Base-by-base conservation (phyloP, 345 rosid genomes). In the Durio zibethinus region DNA sequence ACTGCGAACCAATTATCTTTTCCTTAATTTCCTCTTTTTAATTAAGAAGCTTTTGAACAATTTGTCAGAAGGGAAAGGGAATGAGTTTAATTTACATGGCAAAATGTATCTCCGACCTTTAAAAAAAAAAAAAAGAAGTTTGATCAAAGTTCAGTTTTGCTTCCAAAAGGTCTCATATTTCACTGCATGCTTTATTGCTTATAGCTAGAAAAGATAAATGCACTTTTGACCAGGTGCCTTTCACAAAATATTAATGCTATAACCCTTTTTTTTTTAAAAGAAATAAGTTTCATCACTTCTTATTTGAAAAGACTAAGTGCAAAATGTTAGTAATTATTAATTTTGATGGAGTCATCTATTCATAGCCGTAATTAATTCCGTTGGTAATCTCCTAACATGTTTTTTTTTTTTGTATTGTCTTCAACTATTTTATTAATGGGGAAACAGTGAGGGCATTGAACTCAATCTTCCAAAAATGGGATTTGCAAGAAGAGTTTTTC, bases 391-490 rank as follows among this genome's bases (percentile, higher is more conserved):
- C 36, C 36, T 68, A 68, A 25, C 53, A 42, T 14, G 36, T 14
- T 68, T 29, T 61, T 5, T 4, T 25, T 25, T 7, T 16, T 61
- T 62, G n/a, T n/a, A n/a, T 38, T 38, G 0, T 0, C 10, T 16
- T n/a, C 40, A 61, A 20, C 27, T 2, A 12, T 70, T 63, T 33
- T 8, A 5, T 29, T 54, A 27, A 48, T 29, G 40, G 40, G 67
- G 25, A 70, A 69, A 48, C 77, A 85, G 92, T 82, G 42, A 62
- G 83, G 36, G 84, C 84, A 4, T 72, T 90, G 82, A 89, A 86
- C 76, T 79, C 84, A 25, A 86, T 91, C 18, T 89, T 87, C 33
- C 53, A 75, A 16, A 60, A 81, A 66, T 91, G 95, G 95, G 73
- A 71, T 9, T 73, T 78, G 27, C 18, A 79, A 66, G 83, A 91